Percentiles rank a stretch among this genome's conserved stretches.
These are phyloP conservation scores for Mastigamoeba balamuthi DNA, from an alignment of 78 protist genomes.

Conservation along the genomic window DNA sequence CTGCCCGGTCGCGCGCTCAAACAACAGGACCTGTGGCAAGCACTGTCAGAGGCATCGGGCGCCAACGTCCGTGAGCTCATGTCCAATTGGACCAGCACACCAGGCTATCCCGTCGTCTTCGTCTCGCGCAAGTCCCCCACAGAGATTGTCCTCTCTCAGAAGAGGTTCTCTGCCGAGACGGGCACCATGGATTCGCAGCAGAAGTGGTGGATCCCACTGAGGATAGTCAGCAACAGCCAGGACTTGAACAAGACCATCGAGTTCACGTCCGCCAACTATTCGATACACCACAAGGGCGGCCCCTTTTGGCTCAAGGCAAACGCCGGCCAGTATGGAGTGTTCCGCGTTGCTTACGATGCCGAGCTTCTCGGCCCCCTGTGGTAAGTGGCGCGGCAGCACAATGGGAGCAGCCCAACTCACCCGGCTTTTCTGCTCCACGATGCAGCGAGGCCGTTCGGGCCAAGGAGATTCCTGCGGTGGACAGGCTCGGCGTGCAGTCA, in stretches of 20 bases:
- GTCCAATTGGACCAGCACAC: constrained; percentile 50
- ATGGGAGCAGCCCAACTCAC: no score
- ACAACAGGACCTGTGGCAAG: constrained; percentile 83
- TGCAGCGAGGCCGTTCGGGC: not conserved
- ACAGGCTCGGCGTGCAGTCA: not conserved
- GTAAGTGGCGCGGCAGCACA: no score
- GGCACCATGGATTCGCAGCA: no score
- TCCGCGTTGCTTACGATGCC: not conserved
- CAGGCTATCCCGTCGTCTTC: constrained; percentile 88
- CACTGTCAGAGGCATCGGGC: constrained; percentile 37
- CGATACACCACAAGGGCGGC: not conserved
- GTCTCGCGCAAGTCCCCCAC: no score
- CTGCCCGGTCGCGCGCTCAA: no score
- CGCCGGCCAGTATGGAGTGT: not conserved
- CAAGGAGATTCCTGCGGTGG: not conserved
- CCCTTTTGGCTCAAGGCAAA: not conserved
- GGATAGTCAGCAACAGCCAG: not conserved
- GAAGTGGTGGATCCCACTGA: not conserved
- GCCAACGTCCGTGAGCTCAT: constrained; percentile 43
- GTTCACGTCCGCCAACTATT: not conserved
- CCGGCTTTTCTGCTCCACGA: not conserved
- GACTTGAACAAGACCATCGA: not conserved
- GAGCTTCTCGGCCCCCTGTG: not conserved
- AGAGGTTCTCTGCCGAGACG: no score
- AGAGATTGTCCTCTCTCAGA: no score